A percentile compares a stretch with the other conserved stretches of the same genome.
These are phyloP conservation scores for Hypomyces rosellus DNA, from an alignment of 2,329 filamentous ascomycete genomes.

Conservation along the genomic window DNA sequence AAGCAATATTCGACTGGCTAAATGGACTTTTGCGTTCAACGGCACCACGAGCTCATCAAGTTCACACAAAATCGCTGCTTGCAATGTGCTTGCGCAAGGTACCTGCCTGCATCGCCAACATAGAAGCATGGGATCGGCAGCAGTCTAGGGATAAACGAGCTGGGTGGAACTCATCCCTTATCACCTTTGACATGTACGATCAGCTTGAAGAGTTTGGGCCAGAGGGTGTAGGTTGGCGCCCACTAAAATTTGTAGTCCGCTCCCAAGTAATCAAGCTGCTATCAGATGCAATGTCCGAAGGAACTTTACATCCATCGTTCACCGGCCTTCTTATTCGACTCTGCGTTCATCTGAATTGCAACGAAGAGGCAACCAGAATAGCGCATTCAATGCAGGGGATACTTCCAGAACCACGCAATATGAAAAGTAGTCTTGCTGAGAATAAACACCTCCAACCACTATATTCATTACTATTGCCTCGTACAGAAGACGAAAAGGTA, in stretches of 20 bases:
- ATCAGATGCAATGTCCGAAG: constrained; percentile 23
- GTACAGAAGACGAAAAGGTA: constrained; percentile 5
- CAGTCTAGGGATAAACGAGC: constrained; percentile 17
- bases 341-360: constrained; percentile 21
- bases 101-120: constrained; percentile 24
- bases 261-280: constrained; percentile 26
- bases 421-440: constrained; percentile 14
- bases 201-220: constrained; percentile 29
- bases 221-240: constrained; percentile 24
- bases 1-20: constrained; percentile 28
- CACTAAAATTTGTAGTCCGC: constrained; percentile 27
- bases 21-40: constrained; percentile 24
- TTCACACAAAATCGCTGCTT: constrained; percentile 27
- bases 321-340: constrained; percentile 23
- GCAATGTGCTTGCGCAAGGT: constrained; percentile 31
- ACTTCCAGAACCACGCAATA: constrained; percentile 14
- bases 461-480: constrained; percentile 13
- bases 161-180: constrained; percentile 22
- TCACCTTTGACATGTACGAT: constrained; percentile 26
- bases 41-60: constrained; percentile 12
- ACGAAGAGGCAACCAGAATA: constrained; percentile 23
- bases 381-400: constrained; percentile 14
- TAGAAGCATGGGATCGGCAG: constrained; percentile 28
- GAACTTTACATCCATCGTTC: constrained; percentile 23
- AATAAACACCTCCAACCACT: constrained; percentile 18